Conservation (phyloP, 257 asterid species). For the Lantana camara region DNA sequence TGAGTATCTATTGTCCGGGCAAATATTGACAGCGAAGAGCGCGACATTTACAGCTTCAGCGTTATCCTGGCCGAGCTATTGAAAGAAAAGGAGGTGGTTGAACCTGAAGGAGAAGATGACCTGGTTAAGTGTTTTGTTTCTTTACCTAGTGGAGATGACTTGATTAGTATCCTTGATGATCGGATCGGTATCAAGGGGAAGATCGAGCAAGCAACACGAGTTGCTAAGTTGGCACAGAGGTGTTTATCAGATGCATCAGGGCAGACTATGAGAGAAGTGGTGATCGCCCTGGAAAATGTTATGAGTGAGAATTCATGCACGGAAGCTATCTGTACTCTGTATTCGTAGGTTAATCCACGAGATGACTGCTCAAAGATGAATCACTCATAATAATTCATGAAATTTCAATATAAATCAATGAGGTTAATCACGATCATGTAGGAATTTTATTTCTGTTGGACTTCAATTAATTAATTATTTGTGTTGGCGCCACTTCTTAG, state of each 20-base stretch:
- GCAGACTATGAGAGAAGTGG: conserved; percentile 49
- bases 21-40: conserved; percentile 38
- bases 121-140: conserved; percentile 29
- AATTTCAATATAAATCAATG: too few species aligned
- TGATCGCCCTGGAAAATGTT: conserved; percentile 20
- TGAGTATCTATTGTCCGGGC: conserved; percentile 39
- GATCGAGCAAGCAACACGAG: conserved; percentile 32
- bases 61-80: conserved; percentile 48
- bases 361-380: not conserved
- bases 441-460: too few species aligned
- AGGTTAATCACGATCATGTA: too few species aligned
- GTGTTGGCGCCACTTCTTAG: too few species aligned
- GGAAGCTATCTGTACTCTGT: not conserved
- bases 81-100: conserved; percentile 34
- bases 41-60: conserved; percentile 52
- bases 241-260: conserved; percentile 31
- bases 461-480: too few species aligned
- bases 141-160: conserved; percentile 7
- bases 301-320: too few species aligned
- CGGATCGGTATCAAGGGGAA: conserved; percentile 34
- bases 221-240: conserved; percentile 34
- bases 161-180: conserved; percentile 36
- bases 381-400: too few species aligned
- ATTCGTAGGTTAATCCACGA: not conserved
- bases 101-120: conserved; percentile 12